Evolutionary conservation across 2,329 filamentous ascomycete species (phyloP).

Genomic region (Aspergillus sp.): DNA sequence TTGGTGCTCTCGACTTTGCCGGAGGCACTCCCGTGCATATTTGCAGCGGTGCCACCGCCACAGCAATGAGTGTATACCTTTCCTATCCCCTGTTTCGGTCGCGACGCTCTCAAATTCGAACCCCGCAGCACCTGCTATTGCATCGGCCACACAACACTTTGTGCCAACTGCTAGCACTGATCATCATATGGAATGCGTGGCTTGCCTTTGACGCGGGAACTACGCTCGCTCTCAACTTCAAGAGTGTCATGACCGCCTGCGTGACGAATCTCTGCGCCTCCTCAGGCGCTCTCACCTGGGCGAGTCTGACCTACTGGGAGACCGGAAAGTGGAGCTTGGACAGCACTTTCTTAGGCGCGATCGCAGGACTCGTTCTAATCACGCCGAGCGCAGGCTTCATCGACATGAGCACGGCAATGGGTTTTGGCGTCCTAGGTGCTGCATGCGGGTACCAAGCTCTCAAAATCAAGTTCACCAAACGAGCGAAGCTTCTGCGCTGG

Average conservation of each 20-base stretch:
- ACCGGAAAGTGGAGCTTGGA: slow-evolving; percentile 52
- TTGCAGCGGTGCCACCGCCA: slow-evolving; percentile 49
- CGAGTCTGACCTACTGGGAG: slow-evolving; percentile 48
- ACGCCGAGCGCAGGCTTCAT: slow-evolving; percentile 54
- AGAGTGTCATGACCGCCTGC: slow-evolving; percentile 53
- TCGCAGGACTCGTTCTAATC: slow-evolving; percentile 57
- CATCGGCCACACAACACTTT: slow-evolving; percentile 53
- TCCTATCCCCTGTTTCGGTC: slow-evolving; percentile 54
- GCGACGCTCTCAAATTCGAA: slow-evolving; percentile 47
- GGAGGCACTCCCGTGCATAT: slow-evolving; percentile 49
- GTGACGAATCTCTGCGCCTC: slow-evolving; percentile 55
- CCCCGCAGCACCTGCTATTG: slow-evolving; percentile 50
- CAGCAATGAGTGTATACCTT: slow-evolving; percentile 50
- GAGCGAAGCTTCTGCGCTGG: slow-evolving; percentile 52
- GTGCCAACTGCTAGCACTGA: slow-evolving; percentile 51
- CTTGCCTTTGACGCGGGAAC: slow-evolving; percentile 56
- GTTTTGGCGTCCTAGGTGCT: slow-evolving; percentile 52
- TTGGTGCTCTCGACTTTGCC: slow-evolving; percentile 52
- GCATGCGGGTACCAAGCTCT: slow-evolving; percentile 54
- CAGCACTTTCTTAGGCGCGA: slow-evolving; percentile 55
- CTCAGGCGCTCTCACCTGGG: slow-evolving; percentile 52
- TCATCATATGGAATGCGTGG: slow-evolving; percentile 57
- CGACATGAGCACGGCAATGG: slow-evolving; percentile 52
- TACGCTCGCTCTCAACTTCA: slow-evolving; percentile 52
- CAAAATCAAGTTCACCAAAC: slow-evolving; percentile 55